These are phyloP conservation scores for Hirschioporus abietinus DNA, from an alignment of 768 basidiomycete species.

Conservation along the genomic window DNA sequence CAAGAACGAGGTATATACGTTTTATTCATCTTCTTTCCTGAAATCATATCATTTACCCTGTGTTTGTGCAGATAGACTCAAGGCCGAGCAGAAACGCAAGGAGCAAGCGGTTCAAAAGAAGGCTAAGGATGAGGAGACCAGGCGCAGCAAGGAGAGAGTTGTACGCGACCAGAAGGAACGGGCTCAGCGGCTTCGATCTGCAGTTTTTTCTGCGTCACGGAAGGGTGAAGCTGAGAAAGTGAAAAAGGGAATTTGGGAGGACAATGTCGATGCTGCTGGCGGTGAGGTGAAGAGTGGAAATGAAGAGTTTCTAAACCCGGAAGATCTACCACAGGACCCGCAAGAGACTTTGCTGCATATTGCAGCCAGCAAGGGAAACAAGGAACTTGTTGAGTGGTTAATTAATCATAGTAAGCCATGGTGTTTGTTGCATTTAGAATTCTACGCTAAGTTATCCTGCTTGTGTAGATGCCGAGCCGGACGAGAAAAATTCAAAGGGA, in stretches of 20 bases:
- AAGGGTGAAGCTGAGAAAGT: slow-evolving; percentile 45
- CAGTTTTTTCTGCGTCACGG: slow-evolving; percentile 62
- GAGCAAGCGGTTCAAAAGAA: slow-evolving; percentile 50
- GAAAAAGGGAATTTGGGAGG: slow-evolving; percentile 64
- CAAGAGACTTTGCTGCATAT: slow-evolving; percentile 70
- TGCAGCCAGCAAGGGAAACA: slow-evolving; percentile 48
- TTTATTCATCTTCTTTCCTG: slow-evolving; percentile 4
- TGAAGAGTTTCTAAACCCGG: slow-evolving; percentile 40
- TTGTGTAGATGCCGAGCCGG: slow-evolving; percentile 59
- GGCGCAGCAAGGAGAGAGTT: slow-evolving; percentile 45
- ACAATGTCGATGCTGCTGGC: slow-evolving; percentile 63
- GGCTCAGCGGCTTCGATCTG: slow-evolving; percentile 52
- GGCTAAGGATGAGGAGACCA: slow-evolving; percentile 43
- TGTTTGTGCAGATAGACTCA: slow-evolving; percentile 36
- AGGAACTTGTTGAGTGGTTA: slow-evolving; percentile 61
- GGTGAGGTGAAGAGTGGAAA: slow-evolving; percentile 59
- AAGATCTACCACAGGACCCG: slow-evolving; percentile 40
- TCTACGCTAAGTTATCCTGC: slow-evolving; percentile 13
- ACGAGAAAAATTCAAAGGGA: slow-evolving; percentile 56
- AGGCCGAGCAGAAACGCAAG: slow-evolving; percentile 55
- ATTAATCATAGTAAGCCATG: slow-evolving; percentile 57
- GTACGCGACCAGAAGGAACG: slow-evolving; percentile 41
- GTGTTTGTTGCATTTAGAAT: slow-evolving; percentile 5
- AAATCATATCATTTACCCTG: slow-evolving; percentile 9
- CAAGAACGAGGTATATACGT: slow-evolving; percentile 44